Conservation (phyloP, 371 early-diverging fungal species). For the Apophysomyces ossiformis region DNA sequence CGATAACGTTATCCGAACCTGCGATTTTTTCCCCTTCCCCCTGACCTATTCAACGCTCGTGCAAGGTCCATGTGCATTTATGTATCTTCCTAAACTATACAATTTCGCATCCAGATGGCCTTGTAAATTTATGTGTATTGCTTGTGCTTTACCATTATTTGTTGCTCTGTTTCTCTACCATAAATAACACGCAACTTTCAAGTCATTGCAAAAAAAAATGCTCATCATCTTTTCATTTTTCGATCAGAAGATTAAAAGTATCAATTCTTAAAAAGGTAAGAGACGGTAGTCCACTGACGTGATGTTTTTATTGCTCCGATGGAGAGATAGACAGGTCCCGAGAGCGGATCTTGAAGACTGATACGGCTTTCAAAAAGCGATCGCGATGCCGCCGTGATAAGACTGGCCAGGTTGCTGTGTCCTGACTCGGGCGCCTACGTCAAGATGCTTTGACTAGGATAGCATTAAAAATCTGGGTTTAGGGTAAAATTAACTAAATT, state of each 20-base stretch:
- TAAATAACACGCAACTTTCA: neutral
- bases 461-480: constrained; percentile 2
- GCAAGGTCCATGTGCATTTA: constrained; percentile 5
- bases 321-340: constrained; percentile 10
- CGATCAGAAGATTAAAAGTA: constrained; percentile 1
- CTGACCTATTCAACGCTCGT: neutral
- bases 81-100: neutral
- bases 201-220: neutral
- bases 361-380: constrained; percentile 11
- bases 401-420: neutral
- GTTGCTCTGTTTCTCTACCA: neutral
- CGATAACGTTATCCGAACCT: constrained; percentile 7
- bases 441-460: neutral
- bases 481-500: constrained; percentile 9
- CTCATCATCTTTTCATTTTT: neutral
- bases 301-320: constrained; percentile 9
- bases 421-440: constrained; percentile 11
- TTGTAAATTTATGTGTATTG: no score
- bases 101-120: no score
- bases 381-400: constrained; percentile 12
- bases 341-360: constrained; percentile 11
- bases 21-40: neutral
- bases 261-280: neutral
- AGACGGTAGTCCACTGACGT: constrained; percentile 8
- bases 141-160: neutral